Base-by-base conservation (phyloP, 176 grass and related monocot species). In the Triticum urartu region DNA sequence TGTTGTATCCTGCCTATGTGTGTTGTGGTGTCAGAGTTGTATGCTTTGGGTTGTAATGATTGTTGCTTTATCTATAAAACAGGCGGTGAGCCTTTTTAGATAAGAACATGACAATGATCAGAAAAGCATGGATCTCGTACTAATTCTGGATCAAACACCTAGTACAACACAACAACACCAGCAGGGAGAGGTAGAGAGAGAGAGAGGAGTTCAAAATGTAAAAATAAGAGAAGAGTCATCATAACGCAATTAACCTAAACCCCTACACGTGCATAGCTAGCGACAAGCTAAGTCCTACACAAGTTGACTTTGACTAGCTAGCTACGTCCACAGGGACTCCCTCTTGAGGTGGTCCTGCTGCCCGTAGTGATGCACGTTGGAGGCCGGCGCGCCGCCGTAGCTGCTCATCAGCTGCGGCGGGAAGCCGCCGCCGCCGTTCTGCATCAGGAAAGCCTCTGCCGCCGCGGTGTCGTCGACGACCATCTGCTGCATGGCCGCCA, bases 281-380 rank as follows among this genome's bases (percentile, higher is more conserved):
- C 66, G 11, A 71, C 66, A 58, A 75, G 45, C 43, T 17, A 82
- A 81, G 18, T 35, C 43, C 43, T 69, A 82, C 64, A 77, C 73
- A 62, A 63, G 26, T 74, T 59, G 68, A 89, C 69, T 67, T 67
- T 85, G 13, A 68, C 43, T 34, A 12, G 26, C 73, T 92, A 92
- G 24, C 80, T 95, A 95, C 75, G 94, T 90, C 94, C 94, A 97
- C 9, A 97, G 91, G 24, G 94, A 90, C 83, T 97, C 89, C 78
- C 87, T 82, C 91, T 97, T 97, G 86, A 97, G 94, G 18, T 84
- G 77, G 87, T 97, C 94, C 61, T 91, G 88, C 68, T 75, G 76
- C 32, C 5, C 59, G 63, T 81, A 84, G 72, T 76, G 72, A 32
- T 75, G 71, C 60, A 65, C 88, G 84, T 79, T 82, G 33, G 79